Base-by-base conservation (phyloP, 805 yeast species). In the Metahyphopichia silvanorum region DNA sequence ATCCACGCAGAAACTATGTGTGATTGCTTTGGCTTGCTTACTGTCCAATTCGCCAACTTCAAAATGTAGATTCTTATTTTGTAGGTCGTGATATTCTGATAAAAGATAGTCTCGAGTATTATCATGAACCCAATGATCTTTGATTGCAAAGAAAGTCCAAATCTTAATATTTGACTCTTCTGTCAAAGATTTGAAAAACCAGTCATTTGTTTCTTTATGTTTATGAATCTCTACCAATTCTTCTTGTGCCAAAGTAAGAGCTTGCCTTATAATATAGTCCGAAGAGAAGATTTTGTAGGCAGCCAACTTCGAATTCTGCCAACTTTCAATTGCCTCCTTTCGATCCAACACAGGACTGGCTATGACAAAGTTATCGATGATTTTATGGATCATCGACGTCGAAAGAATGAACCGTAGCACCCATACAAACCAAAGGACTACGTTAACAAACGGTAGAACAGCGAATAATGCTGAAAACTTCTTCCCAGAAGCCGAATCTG, bases 51-150 rank as follows among this genome's bases (percentile, higher is more conserved):
- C 56, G 7, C 64, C 63, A 6, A 59, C 33, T 28, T 48, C 58
- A 32, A 66, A 55, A 11, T 45, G 45, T 16, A 69, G 51, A 5
- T 43, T 38, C 1, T 59, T 55, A 2, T 33, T 32, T 13, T 46
- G 43, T 22, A 22, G 37, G 22, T 53, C 50, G 16, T 59, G 51
- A 42, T 70, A 67, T 24, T 63, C 54, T 8, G 56, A 39, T 22
- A 73, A 46, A 3, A 79, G 47, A 35, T 53, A 55, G 19, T 63
- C 63, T 27, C 83, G 65, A 1, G 86, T 73, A 17, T 47, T 55
- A 29, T 71, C 64, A 34, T 65, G 63, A 2, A 82, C 79, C 89
- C 89, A 82, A 47, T 77, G 77, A 49, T 82, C 91, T 18, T 59
- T 47, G n/a, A 53, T 55, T 5, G 82, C 80, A 42, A 77, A 79